These are phyloP conservation scores for Lippia alba DNA, from an alignment of 305 asterid species.

Conservation along the genomic window DNA sequence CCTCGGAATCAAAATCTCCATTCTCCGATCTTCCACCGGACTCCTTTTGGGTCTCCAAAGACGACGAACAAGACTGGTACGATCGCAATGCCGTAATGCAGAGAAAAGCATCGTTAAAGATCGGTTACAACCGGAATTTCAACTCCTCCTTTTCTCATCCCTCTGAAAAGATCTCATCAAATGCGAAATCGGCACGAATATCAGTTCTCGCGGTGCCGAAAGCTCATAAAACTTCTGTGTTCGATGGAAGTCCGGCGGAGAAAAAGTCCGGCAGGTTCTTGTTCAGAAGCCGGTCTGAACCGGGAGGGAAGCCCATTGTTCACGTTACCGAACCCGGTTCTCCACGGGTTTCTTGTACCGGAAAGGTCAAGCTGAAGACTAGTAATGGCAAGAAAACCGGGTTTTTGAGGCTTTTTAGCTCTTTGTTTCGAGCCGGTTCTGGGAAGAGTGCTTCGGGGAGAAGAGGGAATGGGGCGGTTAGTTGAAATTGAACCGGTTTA, in stretches of 20 bases:
- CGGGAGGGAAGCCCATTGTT: slow-evolving; percentile 38
- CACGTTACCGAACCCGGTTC: slow-evolving; percentile 60
- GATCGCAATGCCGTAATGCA: slow-evolving; percentile 58
- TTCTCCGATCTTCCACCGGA: slow-evolving; percentile 63
- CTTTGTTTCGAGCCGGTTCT: slow-evolving; percentile 41
- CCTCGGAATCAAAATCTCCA: slow-evolving; percentile 27
- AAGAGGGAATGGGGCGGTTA: slow-evolving; percentile 4
- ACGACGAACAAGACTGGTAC: slow-evolving; percentile 60
- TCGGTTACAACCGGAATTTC: slow-evolving; percentile 44
- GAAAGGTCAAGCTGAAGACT: slow-evolving; percentile 46
- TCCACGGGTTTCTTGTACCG: slow-evolving; percentile 66
- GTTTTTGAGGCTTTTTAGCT: slow-evolving; percentile 40
- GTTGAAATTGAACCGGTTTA: slow-evolving; percentile 16
- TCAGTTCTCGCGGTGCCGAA: slow-evolving; percentile 50
- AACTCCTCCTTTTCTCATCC: slow-evolving; percentile 45
- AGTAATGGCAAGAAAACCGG: slow-evolving; percentile 51
- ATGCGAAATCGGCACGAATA: slow-evolving; percentile 26
- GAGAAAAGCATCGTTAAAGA: slow-evolving; percentile 57
- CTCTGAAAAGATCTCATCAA: slow-evolving; percentile 27
- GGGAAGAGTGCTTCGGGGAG: slow-evolving; percentile 27
- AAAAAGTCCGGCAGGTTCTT: slow-evolving; percentile 34
- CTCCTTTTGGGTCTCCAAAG: slow-evolving; percentile 56
- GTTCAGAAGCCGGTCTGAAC: slow-evolving; percentile 62
- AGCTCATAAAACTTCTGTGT: slow-evolving; percentile 33
- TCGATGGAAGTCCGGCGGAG: slow-evolving; percentile 28